Percentiles rank a stretch among this genome's conserved stretches.
Evolutionary conservation across 306 rosid genomes (phyloP).

Genomic region (Quercus glauca): DNA sequence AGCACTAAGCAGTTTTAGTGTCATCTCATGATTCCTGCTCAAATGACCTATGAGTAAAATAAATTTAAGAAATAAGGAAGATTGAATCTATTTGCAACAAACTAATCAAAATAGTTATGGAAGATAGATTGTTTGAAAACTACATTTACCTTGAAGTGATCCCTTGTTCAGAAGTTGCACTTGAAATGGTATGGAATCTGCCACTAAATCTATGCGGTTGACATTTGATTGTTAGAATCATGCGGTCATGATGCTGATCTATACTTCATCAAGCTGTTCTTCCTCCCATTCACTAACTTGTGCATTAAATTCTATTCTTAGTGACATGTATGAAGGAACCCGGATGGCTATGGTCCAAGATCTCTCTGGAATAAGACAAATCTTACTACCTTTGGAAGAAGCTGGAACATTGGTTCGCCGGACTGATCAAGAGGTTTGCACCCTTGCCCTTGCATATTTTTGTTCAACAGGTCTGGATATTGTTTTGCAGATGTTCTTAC

Average conservation of each 20-base stretch:
- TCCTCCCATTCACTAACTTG: conserved; percentile 11
- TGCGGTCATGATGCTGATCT: not conserved
- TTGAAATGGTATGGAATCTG: not conserved
- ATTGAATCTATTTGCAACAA: not conserved
- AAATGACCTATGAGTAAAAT: not conserved
- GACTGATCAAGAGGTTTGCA: conserved; percentile 74
- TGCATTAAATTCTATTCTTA: conserved; percentile 26
- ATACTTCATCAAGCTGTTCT: not conserved
- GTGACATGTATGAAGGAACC: conserved; percentile 97
- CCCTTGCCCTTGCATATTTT: not conserved
- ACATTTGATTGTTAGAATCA: not conserved
- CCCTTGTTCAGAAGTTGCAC: not conserved
- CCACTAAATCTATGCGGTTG: not conserved
- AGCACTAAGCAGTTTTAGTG: not conserved
- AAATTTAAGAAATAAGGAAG: not conserved
- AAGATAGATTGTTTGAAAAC: not conserved
- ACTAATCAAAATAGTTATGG: not conserved
- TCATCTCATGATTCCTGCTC: not conserved
- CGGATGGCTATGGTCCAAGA: conserved; percentile 73
- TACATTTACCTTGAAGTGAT: not conserved
- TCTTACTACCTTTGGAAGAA: conserved; percentile 73
- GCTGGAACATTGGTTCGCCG: conserved; percentile 76
- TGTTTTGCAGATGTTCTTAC: not conserved
- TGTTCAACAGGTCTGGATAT: not conserved
- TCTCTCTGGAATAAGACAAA: conserved; percentile 65